Base-by-base conservation (phyloP, 2,329 filamentous ascomycete species). In the Cordyceps farinosa region DNA sequence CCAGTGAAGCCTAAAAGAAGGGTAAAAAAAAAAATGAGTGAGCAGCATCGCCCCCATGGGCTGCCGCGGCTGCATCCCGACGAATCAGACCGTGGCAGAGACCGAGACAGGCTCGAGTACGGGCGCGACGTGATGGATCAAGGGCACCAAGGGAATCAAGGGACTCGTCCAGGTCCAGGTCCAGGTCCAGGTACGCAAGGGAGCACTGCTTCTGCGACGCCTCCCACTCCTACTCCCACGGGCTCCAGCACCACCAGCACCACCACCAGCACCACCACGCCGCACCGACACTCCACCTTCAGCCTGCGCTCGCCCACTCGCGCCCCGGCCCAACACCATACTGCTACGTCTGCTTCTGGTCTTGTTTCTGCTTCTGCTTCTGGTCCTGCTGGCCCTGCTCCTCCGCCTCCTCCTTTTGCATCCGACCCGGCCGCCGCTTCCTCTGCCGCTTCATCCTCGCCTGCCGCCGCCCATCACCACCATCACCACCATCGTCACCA, bases 241-340 rank as follows among this genome's bases (percentile, higher is more conserved):
- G 30, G 40, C 53, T 56, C 38, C 36, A 42, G 36, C 36, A 27
- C 34, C 38, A 45, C n/a, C 27, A 57, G 5, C 48, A 42, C n/a
- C 29, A 45, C 56, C 22, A 40, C 56, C 3, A 57, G 42, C 40
- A 32, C 17, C 55, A 59, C 61, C 71, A 70, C 67, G 71, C 70
- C 58, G 69, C 73, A 76, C 67, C 76, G 75, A 66, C 79, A 78
- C 69, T 76, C 78, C 64, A 72, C 72, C 73, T 82, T 83, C 72
- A 79, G 74, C 71, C 73, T 82, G 72, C 78, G 80, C 71, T 83
- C 81, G 65, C 80, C 80, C 66, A 79, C 80, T 64, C 71, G 67
- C 48, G 62, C 36, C 66, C 62, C 68, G 66, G 22, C 61, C 64
- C 40, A 65, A 44, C 61, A 66, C 67, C 70, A 65, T 72, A 71